phyloP scores from a whole-genome alignment of 2,329 filamentous ascomycete species.

The Verticillium albo-atrum region DNA sequence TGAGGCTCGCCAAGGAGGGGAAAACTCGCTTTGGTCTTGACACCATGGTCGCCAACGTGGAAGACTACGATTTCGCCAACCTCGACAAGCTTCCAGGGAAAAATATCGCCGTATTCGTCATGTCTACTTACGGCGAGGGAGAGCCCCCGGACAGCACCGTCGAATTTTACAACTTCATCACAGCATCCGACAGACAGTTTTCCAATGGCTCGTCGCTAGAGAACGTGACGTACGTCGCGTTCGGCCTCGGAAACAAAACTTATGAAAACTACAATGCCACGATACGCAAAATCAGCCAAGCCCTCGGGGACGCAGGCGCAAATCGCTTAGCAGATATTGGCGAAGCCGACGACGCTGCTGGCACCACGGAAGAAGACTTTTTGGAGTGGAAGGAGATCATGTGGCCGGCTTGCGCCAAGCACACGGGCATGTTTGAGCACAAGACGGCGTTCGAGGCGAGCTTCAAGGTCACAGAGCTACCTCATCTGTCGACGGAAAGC shows the following conservation, averaged over 20 bases:
- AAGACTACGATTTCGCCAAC: slow-evolving; percentile 97
- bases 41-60: slow-evolving; percentile 96
- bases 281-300: slow-evolving; percentile 86
- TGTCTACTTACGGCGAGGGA: slow-evolving; percentile 96
- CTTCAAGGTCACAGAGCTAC: slow-evolving; percentile 75
- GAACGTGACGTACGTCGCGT: slow-evolving; percentile 89
- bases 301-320: slow-evolving; percentile 76
- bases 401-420: slow-evolving; percentile 81
- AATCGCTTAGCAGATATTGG: slow-evolving; percentile 81
- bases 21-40: slow-evolving; percentile 93
- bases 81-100: slow-evolving; percentile 84
- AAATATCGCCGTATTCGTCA: slow-evolving; percentile 89
- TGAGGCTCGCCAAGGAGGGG: slow-evolving; percentile 92
- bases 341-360: slow-evolving; percentile 94
- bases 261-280: slow-evolving; percentile 99
- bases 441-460: slow-evolving; percentile 94
- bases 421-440: slow-evolving; percentile 88
- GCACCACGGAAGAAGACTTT: slow-evolving; percentile 99
- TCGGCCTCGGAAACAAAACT: slow-evolving; percentile 97
- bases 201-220: slow-evolving; percentile 66
- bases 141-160: slow-evolving; percentile 98
- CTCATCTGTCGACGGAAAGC: slow-evolving; percentile 68
- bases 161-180: slow-evolving; percentile 97
- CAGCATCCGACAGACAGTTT: slow-evolving; percentile 72
- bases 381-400: slow-evolving; percentile 99